Evolutionary conservation across 2,329 filamentous ascomycete genomes (phyloP).

Genomic region (Fusarium dlaminii): DNA sequence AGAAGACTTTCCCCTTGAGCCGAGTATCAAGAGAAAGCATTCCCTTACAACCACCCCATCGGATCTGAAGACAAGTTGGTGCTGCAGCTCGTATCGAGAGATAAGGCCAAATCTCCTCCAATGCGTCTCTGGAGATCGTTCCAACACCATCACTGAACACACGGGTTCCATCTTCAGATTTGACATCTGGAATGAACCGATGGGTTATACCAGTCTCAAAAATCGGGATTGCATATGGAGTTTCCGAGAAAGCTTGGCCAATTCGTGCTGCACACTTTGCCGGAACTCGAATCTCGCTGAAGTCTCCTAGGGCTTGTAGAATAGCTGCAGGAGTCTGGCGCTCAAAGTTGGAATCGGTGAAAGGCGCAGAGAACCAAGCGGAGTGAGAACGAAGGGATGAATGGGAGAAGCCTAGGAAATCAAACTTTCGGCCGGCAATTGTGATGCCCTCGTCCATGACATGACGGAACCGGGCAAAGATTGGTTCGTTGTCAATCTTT

Average conservation of each 20-base stretch:
- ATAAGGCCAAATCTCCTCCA: constrained; percentile 67
- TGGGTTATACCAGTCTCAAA: constrained; percentile 48
- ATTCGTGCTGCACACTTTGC: constrained; percentile 68
- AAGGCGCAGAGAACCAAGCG: constrained; percentile 69
- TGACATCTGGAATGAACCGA: constrained; percentile 60
- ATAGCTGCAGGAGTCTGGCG: constrained; percentile 54
- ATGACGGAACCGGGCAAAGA: constrained; percentile 68
- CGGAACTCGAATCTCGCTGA: constrained; percentile 60
- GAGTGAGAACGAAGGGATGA: constrained; percentile 78
- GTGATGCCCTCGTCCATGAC: constrained; percentile 68
- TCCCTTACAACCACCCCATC: constrained; percentile 79
- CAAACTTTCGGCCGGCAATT: constrained; percentile 70
- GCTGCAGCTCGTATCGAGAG: constrained; percentile 58
- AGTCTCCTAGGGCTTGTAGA: constrained; percentile 60
- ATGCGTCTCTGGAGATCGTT: constrained; percentile 70
- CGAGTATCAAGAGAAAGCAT: constrained; percentile 76
- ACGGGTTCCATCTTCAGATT: constrained; percentile 57
- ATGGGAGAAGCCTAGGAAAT: constrained; percentile 81
- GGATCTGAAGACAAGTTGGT: constrained; percentile 78
- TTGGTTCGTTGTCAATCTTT: constrained; percentile 53
- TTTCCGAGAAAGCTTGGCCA: constrained; percentile 79
- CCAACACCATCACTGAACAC: constrained; percentile 85
- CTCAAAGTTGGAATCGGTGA: constrained; percentile 48
- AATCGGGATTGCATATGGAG: constrained; percentile 68
- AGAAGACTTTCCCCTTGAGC: constrained; percentile 66